Base-by-base conservation (phyloP, 768 basidiomycete genomes). In the Mycena galericulata region DNA sequence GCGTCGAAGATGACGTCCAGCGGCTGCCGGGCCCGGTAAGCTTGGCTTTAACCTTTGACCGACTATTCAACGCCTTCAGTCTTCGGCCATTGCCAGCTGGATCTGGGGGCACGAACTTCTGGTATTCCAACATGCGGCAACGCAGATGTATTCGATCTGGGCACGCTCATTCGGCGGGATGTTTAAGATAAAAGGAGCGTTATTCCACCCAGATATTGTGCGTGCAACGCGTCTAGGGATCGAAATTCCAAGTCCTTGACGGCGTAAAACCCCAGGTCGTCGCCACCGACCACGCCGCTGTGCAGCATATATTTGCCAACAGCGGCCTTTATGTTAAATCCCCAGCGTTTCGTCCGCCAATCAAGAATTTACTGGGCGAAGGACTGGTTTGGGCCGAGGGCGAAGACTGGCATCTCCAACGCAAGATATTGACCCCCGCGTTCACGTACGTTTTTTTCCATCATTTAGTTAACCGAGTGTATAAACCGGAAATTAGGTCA, bases 381-480 rank as follows among this genome's bases (percentile, higher is more conserved):
- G 79, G 79, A 10, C 56, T 83, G 22, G 77, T 78, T 11, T 83
- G 81, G 80, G 79, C 79, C 4, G 79, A 83, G 70, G 81, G 79
- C 18, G 76, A 75, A 17, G 81, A 82, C 38, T 82, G 82, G 72
- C 77, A 73, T 59, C 63, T 57, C 22, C 76, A 78, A 64, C 77
- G 81, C 43, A 77, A 74, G 61, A 72, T 81, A 22, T 51, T 82
- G 20, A 68, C 77, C 38, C 77, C 79, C 18, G 80, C 79, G 7
- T 81, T 82, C 71, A 76, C 80, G 80, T 82, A 61, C 65, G 80
- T 77, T 11, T 34, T 32, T 4, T 45, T 56, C 45, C 2, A 27
- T n/a, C 5, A 15, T 29, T 24, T n/a, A n/a, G n/a, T n/a, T n/a
- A n/a, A n/a, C 29, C 15, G 26, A 38, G 2, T 40, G 40, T 3